These are phyloP conservation scores for Taphrina betulina DNA, from an alignment of 1,139 yeast genomes.

Conservation along the genomic window DNA sequence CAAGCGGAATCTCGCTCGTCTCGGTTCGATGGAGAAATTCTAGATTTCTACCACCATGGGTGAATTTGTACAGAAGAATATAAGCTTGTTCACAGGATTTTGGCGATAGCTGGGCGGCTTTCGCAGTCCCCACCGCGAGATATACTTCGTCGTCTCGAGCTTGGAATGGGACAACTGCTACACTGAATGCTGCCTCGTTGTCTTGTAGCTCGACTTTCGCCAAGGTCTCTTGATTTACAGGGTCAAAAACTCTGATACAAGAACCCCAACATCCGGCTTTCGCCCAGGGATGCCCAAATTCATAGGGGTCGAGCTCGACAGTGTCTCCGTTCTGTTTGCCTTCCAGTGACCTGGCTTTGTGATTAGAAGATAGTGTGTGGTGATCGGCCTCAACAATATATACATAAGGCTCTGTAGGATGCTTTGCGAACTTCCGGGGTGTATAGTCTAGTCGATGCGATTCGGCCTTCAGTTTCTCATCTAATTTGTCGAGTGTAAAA, in stretches of 20 bases:
- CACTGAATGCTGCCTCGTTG: constrained; percentile 50
- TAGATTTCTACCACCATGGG: constrained; percentile 47
- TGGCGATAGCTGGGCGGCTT: constrained; percentile 48
- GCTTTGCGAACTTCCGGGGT: constrained; percentile 52
- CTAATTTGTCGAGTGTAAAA: constrained; percentile 58
- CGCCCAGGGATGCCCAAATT: constrained; percentile 48
- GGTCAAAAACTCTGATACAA: constrained; percentile 55
- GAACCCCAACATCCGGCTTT: constrained; percentile 51
- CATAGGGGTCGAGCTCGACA: constrained; percentile 46
- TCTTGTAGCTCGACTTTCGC: constrained; percentile 50
- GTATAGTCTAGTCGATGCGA: constrained; percentile 52
- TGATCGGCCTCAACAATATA: constrained; percentile 55
- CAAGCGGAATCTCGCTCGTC: constrained; percentile 53
- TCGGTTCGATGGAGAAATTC: constrained; percentile 62
- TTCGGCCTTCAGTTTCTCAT: constrained; percentile 52
- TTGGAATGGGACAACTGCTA: constrained; percentile 46
- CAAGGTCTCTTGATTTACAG: constrained; percentile 45
- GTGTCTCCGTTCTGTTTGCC: constrained; percentile 39
- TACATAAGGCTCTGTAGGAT: constrained; percentile 41
- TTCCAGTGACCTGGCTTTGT: constrained; percentile 24
- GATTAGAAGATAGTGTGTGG: constrained; percentile 43
- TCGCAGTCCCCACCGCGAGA: constrained; percentile 54
- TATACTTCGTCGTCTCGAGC: constrained; percentile 43
- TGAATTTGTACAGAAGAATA: constrained; percentile 51
- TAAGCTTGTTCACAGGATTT: constrained; percentile 44